Conservation (phyloP, 2,329 filamentous ascomycete species). For the Neonectria punicea region DNA sequence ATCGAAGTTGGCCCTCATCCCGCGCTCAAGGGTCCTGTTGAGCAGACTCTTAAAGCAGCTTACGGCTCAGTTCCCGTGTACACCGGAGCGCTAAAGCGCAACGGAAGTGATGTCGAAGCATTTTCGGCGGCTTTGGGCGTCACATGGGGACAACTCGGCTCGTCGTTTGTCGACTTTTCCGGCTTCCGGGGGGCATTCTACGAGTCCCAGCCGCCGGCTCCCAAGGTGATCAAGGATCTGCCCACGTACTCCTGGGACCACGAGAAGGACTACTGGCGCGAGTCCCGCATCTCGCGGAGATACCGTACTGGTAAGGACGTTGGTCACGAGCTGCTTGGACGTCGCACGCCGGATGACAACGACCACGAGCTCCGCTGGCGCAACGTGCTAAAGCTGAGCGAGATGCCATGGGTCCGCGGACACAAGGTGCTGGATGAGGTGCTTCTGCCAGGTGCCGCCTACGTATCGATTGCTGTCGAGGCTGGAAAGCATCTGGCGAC, state of each 20-base stretch:
- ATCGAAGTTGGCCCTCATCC: constrained; percentile 59
- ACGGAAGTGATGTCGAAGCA: constrained; percentile 5
- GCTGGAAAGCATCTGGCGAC: constrained; percentile 20
- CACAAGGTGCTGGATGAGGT: constrained; percentile 22
- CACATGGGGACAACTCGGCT: constrained; percentile 10
- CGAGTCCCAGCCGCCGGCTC: background rate
- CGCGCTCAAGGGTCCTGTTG: constrained; percentile 54
- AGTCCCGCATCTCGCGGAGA: constrained; percentile 13
- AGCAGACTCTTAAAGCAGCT: constrained; percentile 49
- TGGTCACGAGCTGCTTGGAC: constrained; percentile 17
- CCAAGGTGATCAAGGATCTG: constrained; percentile 7
- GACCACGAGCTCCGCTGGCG: constrained; percentile 21
- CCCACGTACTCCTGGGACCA: constrained; percentile 22
- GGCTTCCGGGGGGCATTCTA: constrained; percentile 14
- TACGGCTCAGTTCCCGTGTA: constrained; percentile 7
- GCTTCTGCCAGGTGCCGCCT: constrained; percentile 20
- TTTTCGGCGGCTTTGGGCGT: constrained; percentile 3
- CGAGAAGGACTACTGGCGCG: constrained; percentile 12
- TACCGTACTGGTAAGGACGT: constrained; percentile 17
- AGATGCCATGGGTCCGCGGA: constrained; percentile 19
- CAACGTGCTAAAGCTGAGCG: constrained; percentile 19
- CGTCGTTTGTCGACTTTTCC: constrained; percentile 9
- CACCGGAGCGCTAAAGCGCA: constrained; percentile 10
- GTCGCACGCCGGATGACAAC: constrained; percentile 18
- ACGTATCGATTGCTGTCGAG: constrained; percentile 20